phyloP scores from a whole-genome alignment of 768 basidiomycete genomes.

The Leccinum fibrillosum region DNA sequence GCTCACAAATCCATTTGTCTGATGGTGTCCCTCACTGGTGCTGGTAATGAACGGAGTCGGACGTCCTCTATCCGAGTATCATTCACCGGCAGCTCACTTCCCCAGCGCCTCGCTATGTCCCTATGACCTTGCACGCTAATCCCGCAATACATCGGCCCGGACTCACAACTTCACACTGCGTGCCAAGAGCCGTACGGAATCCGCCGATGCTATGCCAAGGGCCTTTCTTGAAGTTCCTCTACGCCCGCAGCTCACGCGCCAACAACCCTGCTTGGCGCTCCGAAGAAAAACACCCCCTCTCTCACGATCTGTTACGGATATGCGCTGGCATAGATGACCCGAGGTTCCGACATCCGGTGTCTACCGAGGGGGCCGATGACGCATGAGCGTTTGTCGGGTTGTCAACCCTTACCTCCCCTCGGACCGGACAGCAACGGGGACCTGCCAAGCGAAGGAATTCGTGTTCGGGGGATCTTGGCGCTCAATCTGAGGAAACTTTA shows the following conservation, averaged over 20 bases:
- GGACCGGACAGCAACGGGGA: background rate
- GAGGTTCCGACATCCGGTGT: background rate
- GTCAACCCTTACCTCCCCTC: background rate
- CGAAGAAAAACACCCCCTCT: background rate
- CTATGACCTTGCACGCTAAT: too few relatives aligned
- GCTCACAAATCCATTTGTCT: background rate
- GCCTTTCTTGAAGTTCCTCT: background rate
- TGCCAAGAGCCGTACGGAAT: background rate
- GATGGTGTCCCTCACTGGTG: too few relatives aligned
- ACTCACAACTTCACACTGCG: too few relatives aligned
- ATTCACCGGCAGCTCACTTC: too few relatives aligned
- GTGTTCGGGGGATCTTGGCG: background rate
- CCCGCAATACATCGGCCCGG: too few relatives aligned
- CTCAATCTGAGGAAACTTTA: background rate
- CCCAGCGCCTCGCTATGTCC: too few relatives aligned
- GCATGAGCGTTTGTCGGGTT: background rate
- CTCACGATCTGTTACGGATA: background rate
- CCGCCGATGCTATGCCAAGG: background rate
- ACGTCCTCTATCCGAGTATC: too few relatives aligned
- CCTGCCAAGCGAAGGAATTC: background rate
- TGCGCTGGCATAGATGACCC: background rate
- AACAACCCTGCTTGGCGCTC: background rate
- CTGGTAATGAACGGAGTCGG: too few relatives aligned
- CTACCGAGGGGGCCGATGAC: background rate
- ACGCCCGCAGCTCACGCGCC: background rate